Percentiles rank a stretch among this genome's conserved stretches.
Conservation (phyloP, 805 yeast genomes). For the Cyberlindnera mycetangii region DNA sequence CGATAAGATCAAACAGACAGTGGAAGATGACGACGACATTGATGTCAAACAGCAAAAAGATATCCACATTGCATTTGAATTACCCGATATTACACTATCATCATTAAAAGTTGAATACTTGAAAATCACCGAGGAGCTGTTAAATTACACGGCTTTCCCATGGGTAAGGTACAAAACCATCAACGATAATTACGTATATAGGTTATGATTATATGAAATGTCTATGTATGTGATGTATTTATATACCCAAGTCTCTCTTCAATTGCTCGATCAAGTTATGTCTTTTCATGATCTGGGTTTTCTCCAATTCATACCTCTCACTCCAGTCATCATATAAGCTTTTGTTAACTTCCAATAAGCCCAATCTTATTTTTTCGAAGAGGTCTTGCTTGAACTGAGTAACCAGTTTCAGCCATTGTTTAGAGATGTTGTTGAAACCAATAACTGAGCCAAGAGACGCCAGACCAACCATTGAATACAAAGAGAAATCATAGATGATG, state of each 20-base stretch:
- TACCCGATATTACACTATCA: constrained; percentile 62
- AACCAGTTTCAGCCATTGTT: constrained; percentile 28
- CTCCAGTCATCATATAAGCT: constrained; percentile 23
- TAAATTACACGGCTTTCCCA: constrained; percentile 68
- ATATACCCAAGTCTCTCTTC: constrained; percentile 15
- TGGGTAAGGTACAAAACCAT: constrained; percentile 66
- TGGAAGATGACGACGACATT: constrained; percentile 16
- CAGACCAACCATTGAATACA: constrained; percentile 32
- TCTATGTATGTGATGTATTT: not conserved
- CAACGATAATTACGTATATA: constrained; percentile 33
- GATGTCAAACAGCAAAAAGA: constrained; percentile 20
- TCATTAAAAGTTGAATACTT: constrained; percentile 66
- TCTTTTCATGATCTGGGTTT: constrained; percentile 15
- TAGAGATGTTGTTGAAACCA: constrained; percentile 33
- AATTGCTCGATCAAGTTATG: constrained; percentile 13
- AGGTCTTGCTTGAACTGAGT: constrained; percentile 23
- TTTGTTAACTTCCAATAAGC: constrained; percentile 20
- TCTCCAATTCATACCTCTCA: constrained; percentile 20
- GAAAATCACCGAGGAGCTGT: constrained; percentile 55
- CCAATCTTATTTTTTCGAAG: constrained; percentile 25
- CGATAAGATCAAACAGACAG: constrained; percentile 19
- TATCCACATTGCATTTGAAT: constrained; percentile 54
- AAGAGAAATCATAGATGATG: constrained; percentile 28
- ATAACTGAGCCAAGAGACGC: constrained; percentile 30
- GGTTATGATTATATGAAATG: constrained; percentile 14